Conservation (phyloP, 2,329 filamentous ascomycete species). For the Decorospora gaudefroyi region DNA sequence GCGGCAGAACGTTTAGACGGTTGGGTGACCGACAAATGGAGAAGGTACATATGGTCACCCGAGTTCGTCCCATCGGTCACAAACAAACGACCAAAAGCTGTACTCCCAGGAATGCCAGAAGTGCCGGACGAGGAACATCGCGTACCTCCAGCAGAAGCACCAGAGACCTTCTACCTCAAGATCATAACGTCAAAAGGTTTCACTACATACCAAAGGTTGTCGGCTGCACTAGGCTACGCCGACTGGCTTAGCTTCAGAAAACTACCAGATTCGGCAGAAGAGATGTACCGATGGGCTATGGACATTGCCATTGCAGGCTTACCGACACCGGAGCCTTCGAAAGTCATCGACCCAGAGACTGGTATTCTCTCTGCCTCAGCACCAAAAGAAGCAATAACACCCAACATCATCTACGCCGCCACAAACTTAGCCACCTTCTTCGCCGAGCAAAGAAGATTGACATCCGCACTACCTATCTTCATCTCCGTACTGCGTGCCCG, state of each 20-base stretch:
- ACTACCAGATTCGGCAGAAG: conserved; percentile 65
- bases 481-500: conserved; percentile 82
- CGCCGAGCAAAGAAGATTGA: conserved; percentile 69
- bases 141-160: conserved; percentile 65
- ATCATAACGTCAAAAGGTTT: conserved; percentile 82
- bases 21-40: conserved; percentile 70
- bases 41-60: conserved; percentile 67
- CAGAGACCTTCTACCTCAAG: conserved; percentile 79
- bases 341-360: conserved; percentile 64
- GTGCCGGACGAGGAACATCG: conserved; percentile 79
- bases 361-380: conserved; percentile 63
- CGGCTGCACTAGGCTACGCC: conserved; percentile 81
- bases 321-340: conserved; percentile 47
- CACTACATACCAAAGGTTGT: conserved; percentile 74
- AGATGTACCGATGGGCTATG: conserved; percentile 76
- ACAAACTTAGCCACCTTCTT: conserved; percentile 80
- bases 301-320: conserved; percentile 69
- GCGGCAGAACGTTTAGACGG: conserved; percentile 81
- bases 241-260: conserved; percentile 83
- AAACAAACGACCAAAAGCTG: conserved; percentile 77
- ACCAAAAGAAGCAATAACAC: conserved; percentile 59
- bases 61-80: conserved; percentile 79
- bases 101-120: conserved; percentile 65
- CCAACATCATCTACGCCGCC: conserved; percentile 74
- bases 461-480: conserved; percentile 78